phyloP scores from a whole-genome alignment of 2,329 filamentous ascomycete species.

The Fusarium euwallaceae region DNA sequence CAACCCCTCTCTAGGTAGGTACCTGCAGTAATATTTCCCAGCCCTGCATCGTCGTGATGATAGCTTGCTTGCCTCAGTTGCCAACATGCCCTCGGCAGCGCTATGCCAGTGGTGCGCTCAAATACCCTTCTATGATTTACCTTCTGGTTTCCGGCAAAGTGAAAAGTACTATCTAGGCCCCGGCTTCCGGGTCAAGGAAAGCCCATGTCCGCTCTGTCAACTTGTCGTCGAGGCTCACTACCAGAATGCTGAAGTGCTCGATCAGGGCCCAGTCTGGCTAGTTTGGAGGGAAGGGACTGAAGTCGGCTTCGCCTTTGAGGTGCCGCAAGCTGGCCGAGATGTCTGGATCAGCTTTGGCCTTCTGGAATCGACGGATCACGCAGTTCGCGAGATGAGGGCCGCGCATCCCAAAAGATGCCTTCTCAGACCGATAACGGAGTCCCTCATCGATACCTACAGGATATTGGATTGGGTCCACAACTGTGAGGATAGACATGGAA shows the following conservation, averaged over 20 bases:
- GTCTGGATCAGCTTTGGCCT: background rate
- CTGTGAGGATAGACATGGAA: background rate
- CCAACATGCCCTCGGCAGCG: background rate
- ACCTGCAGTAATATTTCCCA: background rate
- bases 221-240: background rate
- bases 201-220: background rate
- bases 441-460: background rate
- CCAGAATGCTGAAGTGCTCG: background rate
- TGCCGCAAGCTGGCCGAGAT: background rate
- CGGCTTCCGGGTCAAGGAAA: background rate
- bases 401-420: background rate
- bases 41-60: background rate
- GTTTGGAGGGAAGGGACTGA: accelerated
- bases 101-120: background rate
- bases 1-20: background rate
- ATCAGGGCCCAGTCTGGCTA: accelerated
- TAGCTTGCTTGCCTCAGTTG: background rate
- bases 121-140: background rate
- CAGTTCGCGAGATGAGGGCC: background rate
- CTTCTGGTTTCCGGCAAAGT: background rate
- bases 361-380: background rate
- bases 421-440: background rate
- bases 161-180: background rate
- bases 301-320: background rate
- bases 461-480: slow-evolving; percentile 1